Evolutionary conservation across 192 early-diverging fungal species (phyloP).

Genomic region (Mortierella claussenii): DNA sequence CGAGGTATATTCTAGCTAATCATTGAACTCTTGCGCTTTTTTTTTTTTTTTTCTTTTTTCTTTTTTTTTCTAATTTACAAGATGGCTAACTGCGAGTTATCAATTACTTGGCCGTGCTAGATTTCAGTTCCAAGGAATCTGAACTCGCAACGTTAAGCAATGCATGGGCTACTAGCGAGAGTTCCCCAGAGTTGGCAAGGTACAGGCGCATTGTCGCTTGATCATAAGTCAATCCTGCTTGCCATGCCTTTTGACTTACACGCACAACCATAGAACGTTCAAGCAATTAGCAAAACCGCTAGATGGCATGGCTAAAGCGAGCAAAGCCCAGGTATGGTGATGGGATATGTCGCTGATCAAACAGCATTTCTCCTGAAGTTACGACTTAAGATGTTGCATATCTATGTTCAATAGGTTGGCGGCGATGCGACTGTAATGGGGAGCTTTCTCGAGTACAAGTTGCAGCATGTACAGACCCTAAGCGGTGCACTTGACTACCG

Average conservation of each 20-base stretch:
- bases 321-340: constrained; percentile 42
- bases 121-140: constrained; percentile 46
- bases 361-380: too few species aligned
- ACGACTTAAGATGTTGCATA: too few species aligned
- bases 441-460: constrained; percentile 42
- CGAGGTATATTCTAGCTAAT: too few species aligned
- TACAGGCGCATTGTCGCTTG: neutral
- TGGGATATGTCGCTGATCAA: too few species aligned
- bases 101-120: neutral
- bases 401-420: constrained; percentile 33
- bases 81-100: neutral
- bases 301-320: constrained; percentile 48
- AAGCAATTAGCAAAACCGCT: constrained; percentile 42
- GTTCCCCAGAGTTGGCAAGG: constrained; percentile 36
- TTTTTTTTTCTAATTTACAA: neutral
- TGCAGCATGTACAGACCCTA: constrained; percentile 54
- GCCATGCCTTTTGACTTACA: neutral
- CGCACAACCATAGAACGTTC: constrained; percentile 8
- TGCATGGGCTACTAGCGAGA: constrained; percentile 24
- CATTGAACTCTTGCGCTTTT: too few species aligned
- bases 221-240: too few species aligned
- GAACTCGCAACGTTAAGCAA: constrained; percentile 38
- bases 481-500: constrained; percentile 50
- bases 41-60: too few species aligned
- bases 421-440: constrained; percentile 50